Percentiles rank a stretch among this genome's conserved stretches.
These are phyloP conservation scores for Orbilia oligospora DNA, from an alignment of 2,329 filamentous ascomycete genomes.

Conservation along the genomic window DNA sequence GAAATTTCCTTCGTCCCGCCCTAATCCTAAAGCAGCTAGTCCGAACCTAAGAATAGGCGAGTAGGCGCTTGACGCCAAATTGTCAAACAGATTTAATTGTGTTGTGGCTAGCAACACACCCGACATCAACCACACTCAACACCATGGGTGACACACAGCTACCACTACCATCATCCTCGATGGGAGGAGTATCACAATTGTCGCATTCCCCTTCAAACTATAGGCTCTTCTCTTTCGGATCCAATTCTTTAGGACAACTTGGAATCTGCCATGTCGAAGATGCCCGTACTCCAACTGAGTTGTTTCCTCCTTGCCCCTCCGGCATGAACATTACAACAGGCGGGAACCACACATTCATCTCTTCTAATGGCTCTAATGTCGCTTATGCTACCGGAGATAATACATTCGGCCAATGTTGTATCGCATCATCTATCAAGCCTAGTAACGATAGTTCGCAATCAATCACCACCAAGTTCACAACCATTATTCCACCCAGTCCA, in stretches of 20 bases:
- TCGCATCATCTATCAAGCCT: conserved; percentile 3
- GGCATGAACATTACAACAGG: conserved; percentile 72
- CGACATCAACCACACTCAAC: conserved; percentile 4
- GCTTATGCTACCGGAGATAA: conserved; percentile 78
- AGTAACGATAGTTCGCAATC: background rate
- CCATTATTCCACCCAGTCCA: conserved; percentile 38
- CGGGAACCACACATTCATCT: conserved; percentile 87
- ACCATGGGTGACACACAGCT: conserved; percentile 7
- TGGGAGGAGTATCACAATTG: background rate
- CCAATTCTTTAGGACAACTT: conserved; percentile 72
- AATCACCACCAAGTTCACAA: conserved; percentile 64
- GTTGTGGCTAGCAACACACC: conserved; percentile 33
- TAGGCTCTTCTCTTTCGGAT: conserved; percentile 70
- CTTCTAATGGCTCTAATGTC: conserved; percentile 69
- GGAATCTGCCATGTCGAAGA: conserved; percentile 69
- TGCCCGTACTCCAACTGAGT: conserved; percentile 64
- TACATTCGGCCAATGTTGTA: conserved; percentile 69
- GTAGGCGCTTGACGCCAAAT: conserved; percentile 30
- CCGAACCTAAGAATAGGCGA: conserved; percentile 1
- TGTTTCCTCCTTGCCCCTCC: conserved; percentile 65
- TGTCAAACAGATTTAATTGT: conserved; percentile 43
- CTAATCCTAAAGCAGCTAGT: background rate
- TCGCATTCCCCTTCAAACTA: background rate
- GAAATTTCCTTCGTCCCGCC: conserved; percentile 38
- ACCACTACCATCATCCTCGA: background rate